phyloP scores from a whole-genome alignment of 1,284 basidiomycete species.

The Ganoderma multipileum region DNA sequence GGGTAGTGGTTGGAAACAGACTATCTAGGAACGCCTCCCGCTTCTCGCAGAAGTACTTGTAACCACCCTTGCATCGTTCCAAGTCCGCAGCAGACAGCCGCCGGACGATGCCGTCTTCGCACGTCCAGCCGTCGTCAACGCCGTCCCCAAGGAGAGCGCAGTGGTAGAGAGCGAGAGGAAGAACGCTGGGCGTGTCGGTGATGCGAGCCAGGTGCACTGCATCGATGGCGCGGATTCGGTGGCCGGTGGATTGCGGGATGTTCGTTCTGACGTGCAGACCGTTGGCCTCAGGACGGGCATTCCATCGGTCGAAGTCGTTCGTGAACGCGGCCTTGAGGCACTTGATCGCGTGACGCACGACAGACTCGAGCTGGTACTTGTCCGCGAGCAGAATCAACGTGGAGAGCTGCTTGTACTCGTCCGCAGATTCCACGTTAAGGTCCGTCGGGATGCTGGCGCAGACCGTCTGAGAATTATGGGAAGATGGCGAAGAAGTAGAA shows the following conservation, averaged over 20 bases:
- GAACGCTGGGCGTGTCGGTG: conserved; percentile 8
- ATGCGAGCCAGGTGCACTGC: conserved; percentile 9
- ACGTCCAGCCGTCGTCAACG: neutral
- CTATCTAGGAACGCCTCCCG: neutral
- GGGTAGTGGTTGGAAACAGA: neutral
- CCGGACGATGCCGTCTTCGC: neutral
- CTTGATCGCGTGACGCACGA: neutral
- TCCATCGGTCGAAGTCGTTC: neutral
- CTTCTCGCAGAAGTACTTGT: neutral
- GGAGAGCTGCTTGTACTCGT: neutral
- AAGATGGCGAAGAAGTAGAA: neutral
- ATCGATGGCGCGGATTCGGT: neutral
- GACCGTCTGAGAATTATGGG: neutral
- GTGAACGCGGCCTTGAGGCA: neutral
- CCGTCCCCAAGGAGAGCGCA: conserved; percentile 4
- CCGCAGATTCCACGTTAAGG: neutral
- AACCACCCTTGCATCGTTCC: neutral
- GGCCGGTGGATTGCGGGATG: neutral
- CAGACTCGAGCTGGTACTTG: neutral
- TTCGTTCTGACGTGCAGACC: neutral
- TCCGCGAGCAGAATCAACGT: neutral
- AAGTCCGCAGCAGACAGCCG: neutral
- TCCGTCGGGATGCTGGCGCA: neutral
- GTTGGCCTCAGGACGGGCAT: neutral
- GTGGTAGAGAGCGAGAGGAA: conserved; percentile 11